These are phyloP conservation scores for Aspergillus sp. DNA, from an alignment of 2,329 filamentous ascomycete species.

Conservation along the genomic window DNA sequence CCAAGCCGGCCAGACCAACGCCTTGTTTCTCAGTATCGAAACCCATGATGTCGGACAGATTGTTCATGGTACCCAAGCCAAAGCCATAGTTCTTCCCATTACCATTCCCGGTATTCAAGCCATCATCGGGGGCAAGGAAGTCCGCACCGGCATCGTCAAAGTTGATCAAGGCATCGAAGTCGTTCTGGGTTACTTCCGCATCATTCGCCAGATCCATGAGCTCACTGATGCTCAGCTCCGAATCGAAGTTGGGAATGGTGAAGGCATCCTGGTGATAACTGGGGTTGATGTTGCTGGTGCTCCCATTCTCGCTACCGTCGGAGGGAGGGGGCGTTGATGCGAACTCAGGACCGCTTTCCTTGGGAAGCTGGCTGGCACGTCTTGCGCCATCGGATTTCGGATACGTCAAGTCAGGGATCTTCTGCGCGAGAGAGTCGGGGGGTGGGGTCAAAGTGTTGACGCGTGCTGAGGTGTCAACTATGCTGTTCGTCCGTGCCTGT, in stretches of 20 bases:
- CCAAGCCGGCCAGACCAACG: constrained; percentile 11
- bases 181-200: constrained; percentile 47
- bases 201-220: constrained; percentile 48
- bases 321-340: constrained; percentile 46
- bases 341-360: constrained; percentile 31
- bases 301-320: constrained; percentile 46
- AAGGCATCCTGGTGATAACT: constrained; percentile 31
- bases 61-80: constrained; percentile 11
- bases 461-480: constrained; percentile 25
- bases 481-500: constrained; percentile 22
- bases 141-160: constrained; percentile 45
- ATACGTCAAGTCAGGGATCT: constrained; percentile 42
- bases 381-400: constrained; percentile 28
- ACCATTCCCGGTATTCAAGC: constrained; percentile 6
- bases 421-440: constrained; percentile 43
- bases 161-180: constrained; percentile 50
- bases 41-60: constrained; percentile 19
- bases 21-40: constrained; percentile 20
- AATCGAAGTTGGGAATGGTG: constrained; percentile 31
- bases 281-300: constrained; percentile 40
- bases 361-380: constrained; percentile 20
- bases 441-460: constrained; percentile 42
- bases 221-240: constrained; percentile 42
- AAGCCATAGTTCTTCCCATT: constrained; percentile 19
- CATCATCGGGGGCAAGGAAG: constrained; percentile 36